These are phyloP conservation scores for Kodamaea nitidulidarum DNA, from an alignment of 805 yeast species.

Conservation along the genomic window DNA sequence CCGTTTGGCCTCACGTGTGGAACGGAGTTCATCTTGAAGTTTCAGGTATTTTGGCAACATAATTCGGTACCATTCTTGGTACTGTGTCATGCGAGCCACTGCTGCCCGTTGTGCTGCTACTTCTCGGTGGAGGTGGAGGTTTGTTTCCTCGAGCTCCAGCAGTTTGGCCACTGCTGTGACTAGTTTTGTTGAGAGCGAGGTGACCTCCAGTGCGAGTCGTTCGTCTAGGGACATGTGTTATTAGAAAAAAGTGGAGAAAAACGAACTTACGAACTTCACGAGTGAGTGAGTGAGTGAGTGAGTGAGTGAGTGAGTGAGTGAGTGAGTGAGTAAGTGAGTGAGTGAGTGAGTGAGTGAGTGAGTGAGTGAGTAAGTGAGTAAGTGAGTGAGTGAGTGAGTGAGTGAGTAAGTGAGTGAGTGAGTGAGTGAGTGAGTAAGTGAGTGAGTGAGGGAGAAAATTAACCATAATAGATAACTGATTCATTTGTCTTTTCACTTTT, in stretches of 20 bases:
- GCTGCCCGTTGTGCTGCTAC: constrained; percentile 23
- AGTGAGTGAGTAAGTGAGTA: no score
- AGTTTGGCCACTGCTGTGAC: constrained; percentile 59
- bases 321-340: no score
- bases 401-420: no score
- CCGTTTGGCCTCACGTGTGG: constrained; percentile 30
- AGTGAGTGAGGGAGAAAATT: no score
- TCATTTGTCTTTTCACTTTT: no score
- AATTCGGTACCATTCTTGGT: constrained; percentile 21
- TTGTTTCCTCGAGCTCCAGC: constrained; percentile 49
- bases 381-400: no score
- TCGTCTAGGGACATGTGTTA: constrained; percentile 19
- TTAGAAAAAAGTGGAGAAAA: not conserved
- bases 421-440: no score
- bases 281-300: no score
- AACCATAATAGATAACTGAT: no score
- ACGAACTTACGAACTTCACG: not conserved
- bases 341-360: no score
- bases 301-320: no score
- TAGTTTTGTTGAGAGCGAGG: constrained; percentile 54
- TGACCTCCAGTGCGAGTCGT: constrained; percentile 52
- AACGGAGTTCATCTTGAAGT: constrained; percentile 22
- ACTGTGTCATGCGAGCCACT: constrained; percentile 18
- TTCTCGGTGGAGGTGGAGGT: constrained; percentile 38
- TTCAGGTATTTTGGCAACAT: constrained; percentile 29